phyloP scores from a whole-genome alignment of 768 basidiomycete species.

The Terana coerulea region DNA sequence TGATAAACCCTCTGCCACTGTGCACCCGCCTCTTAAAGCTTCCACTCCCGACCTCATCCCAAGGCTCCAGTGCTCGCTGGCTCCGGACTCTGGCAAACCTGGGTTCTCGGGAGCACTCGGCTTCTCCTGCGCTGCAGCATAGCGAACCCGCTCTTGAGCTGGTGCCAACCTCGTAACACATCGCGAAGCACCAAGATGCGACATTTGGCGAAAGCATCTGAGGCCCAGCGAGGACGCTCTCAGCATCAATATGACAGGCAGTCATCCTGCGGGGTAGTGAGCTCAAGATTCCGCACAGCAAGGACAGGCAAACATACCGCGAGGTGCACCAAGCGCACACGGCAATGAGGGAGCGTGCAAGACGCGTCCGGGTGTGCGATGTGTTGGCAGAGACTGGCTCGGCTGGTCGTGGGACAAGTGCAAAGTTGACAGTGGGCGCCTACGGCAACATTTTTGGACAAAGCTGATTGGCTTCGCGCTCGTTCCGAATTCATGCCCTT shows the following conservation, averaged over 20 bases:
- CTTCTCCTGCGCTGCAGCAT: not conserved
- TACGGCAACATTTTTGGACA: not conserved
- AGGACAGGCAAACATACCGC: constrained; percentile 12
- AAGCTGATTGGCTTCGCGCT: not conserved
- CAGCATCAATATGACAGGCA: constrained; percentile 74
- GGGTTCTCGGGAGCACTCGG: not conserved
- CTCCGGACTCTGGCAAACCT: not conserved
- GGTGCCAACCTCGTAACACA: not conserved
- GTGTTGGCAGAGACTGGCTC: constrained; percentile 7
- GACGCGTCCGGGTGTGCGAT: constrained; percentile 13
- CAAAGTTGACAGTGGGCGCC: constrained; percentile 3
- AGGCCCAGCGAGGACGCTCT: constrained; percentile 78
- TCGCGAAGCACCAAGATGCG: constrained; percentile 20
- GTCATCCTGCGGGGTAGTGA: constrained; percentile 52
- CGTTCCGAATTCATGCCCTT: not conserved
- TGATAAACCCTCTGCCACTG: too few species aligned
- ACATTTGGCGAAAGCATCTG: constrained; percentile 40
- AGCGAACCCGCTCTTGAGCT: not conserved
- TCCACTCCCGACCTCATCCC: too few species aligned
- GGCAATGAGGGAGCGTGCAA: constrained; percentile 10
- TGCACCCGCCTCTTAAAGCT: too few species aligned
- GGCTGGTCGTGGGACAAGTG: constrained; percentile 1
- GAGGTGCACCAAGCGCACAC: constrained; percentile 16
- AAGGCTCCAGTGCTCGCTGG: too few species aligned
- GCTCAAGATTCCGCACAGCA: not conserved